A percentile compares a stretch with the other conserved stretches of the same genome.
These are phyloP conservation scores for Syncephalis fuscata DNA, from an alignment of 371 early-diverging fungal genomes.

Conservation along the genomic window DNA sequence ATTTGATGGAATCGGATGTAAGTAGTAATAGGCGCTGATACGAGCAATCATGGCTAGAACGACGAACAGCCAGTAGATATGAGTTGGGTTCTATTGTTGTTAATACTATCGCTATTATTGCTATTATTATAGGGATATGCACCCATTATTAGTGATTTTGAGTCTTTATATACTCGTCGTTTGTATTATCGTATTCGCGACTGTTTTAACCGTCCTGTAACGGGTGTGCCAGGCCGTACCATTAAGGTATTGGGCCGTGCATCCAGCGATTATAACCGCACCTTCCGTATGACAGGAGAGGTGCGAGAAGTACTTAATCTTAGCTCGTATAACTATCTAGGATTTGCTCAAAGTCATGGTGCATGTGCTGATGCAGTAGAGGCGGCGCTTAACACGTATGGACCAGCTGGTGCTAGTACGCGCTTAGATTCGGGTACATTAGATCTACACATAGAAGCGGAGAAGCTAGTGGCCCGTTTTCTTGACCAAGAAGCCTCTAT, in stretches of 20 bases:
- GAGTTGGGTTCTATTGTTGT: too few species aligned
- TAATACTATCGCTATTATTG: too few species aligned
- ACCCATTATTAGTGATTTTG: slow-evolving; percentile 85
- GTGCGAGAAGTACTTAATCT: slow-evolving; percentile 68
- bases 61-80: too few species aligned
- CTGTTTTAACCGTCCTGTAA: slow-evolving; percentile 95
- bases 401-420: slow-evolving; percentile 44
- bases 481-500: slow-evolving; percentile 90
- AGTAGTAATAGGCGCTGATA: too few species aligned
- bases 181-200: slow-evolving; percentile 92
- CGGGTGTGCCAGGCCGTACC: slow-evolving; percentile 87
- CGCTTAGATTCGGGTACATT: slow-evolving; percentile 53
- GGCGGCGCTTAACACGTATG: slow-evolving; percentile 37
- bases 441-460: slow-evolving; percentile 64
- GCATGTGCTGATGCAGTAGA: slow-evolving; percentile 89
- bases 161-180: slow-evolving; percentile 94
- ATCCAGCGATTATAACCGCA: slow-evolving; percentile 65
- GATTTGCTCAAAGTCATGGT: slow-evolving; percentile 84
- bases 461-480: slow-evolving; percentile 89
- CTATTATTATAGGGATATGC: slow-evolving; percentile 50
- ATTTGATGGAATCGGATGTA: slow-evolving; percentile 55
- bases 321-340: slow-evolving; percentile 98
- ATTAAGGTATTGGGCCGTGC: slow-evolving; percentile 76
- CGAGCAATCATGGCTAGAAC: too few species aligned
- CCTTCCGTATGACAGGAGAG: slow-evolving; percentile 31